A percentile compares a stretch with the other conserved stretches of the same genome.
These are phyloP conservation scores for Lignosus rhinocerotis DNA, from an alignment of 1,284 basidiomycete genomes.

Conservation along the genomic window DNA sequence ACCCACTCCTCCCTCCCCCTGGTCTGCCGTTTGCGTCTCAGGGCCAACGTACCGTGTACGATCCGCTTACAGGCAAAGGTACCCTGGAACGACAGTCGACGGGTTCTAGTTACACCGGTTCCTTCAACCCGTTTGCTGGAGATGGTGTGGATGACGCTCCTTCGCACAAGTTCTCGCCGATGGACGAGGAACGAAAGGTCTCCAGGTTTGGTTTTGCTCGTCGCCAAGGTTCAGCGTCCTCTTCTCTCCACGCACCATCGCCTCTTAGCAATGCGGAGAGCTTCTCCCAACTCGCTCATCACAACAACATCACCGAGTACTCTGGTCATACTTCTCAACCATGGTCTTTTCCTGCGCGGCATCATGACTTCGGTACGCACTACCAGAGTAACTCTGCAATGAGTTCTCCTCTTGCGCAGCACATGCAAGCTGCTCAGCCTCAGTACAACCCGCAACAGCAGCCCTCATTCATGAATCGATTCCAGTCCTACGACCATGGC, in stretches of 20 bases:
- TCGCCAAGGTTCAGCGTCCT: constrained; percentile 63
- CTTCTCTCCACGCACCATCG: constrained; percentile 59
- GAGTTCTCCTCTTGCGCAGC: constrained; percentile 50
- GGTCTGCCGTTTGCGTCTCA: constrained; percentile 51
- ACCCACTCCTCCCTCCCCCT: constrained; percentile 48
- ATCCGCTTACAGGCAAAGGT: constrained; percentile 42
- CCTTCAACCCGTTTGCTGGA: constrained; percentile 79
- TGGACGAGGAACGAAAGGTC: constrained; percentile 74
- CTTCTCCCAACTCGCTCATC: constrained; percentile 43
- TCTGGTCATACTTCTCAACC: constrained; percentile 38
- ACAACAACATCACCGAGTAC: constrained; percentile 41
- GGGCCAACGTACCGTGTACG: constrained; percentile 51
- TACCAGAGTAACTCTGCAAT: constrained; percentile 39
- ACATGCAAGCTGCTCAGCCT: constrained; percentile 40
- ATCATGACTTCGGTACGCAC: constrained; percentile 40
- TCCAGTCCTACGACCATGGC: constrained; percentile 57
- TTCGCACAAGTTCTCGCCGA: constrained; percentile 33
- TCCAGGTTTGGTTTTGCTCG: constrained; percentile 86
- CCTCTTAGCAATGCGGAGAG: constrained; percentile 55
- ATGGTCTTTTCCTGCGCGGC: constrained; percentile 49
- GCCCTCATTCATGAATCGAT: constrained; percentile 40
- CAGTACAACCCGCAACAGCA: constrained; percentile 23
- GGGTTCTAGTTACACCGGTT: constrained; percentile 62
- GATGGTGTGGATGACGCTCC: constrained; percentile 43
- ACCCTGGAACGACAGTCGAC: constrained; percentile 48